Conservation (phyloP, 768 basidiomycete genomes). For the Butyriboletus loyo region DNA sequence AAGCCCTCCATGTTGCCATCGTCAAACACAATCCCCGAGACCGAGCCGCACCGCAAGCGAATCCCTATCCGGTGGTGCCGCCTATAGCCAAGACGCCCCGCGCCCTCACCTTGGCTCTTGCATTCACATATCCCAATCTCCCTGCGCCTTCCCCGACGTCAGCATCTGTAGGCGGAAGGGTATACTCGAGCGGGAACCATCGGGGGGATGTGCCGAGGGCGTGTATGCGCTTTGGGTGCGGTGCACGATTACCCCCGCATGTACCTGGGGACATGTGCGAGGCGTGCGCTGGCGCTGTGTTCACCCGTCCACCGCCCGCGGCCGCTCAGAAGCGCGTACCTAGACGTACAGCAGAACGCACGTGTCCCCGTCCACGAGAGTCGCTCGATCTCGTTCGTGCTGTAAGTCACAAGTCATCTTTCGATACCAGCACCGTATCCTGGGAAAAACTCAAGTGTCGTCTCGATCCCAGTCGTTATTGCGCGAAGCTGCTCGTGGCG, state of each 20-base stretch:
- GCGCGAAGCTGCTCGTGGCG: neutral
- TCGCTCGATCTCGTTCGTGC: neutral
- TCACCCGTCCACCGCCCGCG: neutral
- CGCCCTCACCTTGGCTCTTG: neutral
- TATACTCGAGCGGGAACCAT: neutral
- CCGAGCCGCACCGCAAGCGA: neutral
- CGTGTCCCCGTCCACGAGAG: neutral
- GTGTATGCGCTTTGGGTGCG: slow-evolving; percentile 23
- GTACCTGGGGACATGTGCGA: slow-evolving; percentile 7
- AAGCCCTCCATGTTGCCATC: neutral
- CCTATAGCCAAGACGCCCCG: neutral
- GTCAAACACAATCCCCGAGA: neutral
- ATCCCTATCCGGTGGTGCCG: slow-evolving; percentile 4
- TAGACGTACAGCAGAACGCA: neutral
- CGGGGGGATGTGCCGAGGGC: neutral
- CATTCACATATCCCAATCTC: neutral
- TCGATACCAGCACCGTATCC: neutral
- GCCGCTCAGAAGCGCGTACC: neutral
- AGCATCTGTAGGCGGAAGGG: neutral
- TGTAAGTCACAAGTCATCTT: slow-evolving; percentile 1
- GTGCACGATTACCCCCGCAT: slow-evolving; percentile 1
- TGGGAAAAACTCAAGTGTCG: neutral
- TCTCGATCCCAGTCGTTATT: neutral
- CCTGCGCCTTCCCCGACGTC: neutral
- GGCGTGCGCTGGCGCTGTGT: slow-evolving; percentile 10